Evolutionary conservation across 2,329 filamentous ascomycete genomes (phyloP), one percentile per base, ranked within the genome.

Genomic region (Aspergillus neoniger): DNA sequence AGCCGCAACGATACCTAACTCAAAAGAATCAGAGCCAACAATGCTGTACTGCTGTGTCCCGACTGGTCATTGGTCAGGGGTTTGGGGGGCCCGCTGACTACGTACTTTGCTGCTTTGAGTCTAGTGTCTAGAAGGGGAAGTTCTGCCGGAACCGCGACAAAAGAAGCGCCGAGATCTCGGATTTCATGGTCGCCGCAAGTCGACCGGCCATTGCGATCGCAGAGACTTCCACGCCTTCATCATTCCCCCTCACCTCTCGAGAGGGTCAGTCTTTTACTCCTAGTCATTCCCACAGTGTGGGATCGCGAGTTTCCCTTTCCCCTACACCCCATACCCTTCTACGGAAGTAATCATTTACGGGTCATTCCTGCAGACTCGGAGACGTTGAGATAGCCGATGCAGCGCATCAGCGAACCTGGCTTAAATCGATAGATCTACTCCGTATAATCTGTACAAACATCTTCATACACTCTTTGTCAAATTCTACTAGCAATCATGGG

Each of bases 401-500:
- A 60, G 48, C 55, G 58, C 50, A 56, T 50, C 48, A 58, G 48
- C 48, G 38, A 60, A 58, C 50, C 43, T 36, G 32, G 32, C 32
- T 51, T 67, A 59, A 58, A 53, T 39, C 17, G 47, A 57, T 23
- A 30, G 51, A 55, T 55, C 32, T 47, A 48, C 30, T 49, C 17
- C 55, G 48, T 57, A 36, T 49, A 39, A 55, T n/a, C 12, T 61
- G 47, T 44, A 19, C 10, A 53, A 19, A 36, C 48, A 17, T 41
- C 53, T 49, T 28, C 38, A 39, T 52, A 36, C 57, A 32, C 23
- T 39, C 17, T 51, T 43, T 53, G 14, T 36, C 44, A 30, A 50
- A 59, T 14, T 14, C 59, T 64, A 61, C 63, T 66, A 60, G 62
- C 61, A 67, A 72, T 65, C 60, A 96, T 96, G 92, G 92, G 92